Evolutionary conservation across 192 early-diverging fungal genomes (phyloP), one percentile per base, ranked within the genome.

Genomic region (Coemansia sp.): DNA sequence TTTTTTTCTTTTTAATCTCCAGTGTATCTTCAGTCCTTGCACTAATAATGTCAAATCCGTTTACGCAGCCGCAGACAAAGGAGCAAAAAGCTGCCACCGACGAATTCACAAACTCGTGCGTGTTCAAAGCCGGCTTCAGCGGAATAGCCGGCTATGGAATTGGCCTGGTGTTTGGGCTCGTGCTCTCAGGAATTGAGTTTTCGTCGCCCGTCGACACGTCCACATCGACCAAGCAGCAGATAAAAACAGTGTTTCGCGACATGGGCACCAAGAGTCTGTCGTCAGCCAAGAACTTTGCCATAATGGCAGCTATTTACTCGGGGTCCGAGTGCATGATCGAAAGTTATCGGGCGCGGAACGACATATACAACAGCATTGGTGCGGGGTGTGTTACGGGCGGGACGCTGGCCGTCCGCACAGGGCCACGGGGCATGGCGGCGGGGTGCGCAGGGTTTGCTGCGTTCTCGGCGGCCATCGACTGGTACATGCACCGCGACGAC

Each of bases 271-370:
- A 89, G 54, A 89, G 89, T 3, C 84, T 86, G 59, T 89, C 92
- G 6, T 87, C 90, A 28, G 97, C 93, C 9, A 99, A 94, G 71
- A 94, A 91, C 78, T 95, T 99, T 88, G 93, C 89, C 23, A 74
- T 92, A 15, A 90, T 99, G 22, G 94, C 91, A 22, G 90, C 93
- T 9, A 88, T 97, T 36, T 99, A 91, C 81, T 88, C 94, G 23
- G 89, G 91, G 5, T 88, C 93, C 3, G 97, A 99, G 76, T 97
- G 97, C 66, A 84, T 91, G 72, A 95, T 97, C 60, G 97, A 99
- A 83, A 86, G 88, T 85, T 98, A 95, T 68, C 88, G 97, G 21
- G 97, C 91, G 7, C 95, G 94, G 68, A 93, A 97, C 75, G 97
- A 99, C 67, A 78, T 95, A 20, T 93, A 91, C 74, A 99, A 97